A percentile compares a stretch with the other conserved stretches of the same genome.
These are phyloP conservation scores for Neopestalotiopsis rosae DNA, from an alignment of 2,329 filamentous ascomycete species.

Conservation along the genomic window DNA sequence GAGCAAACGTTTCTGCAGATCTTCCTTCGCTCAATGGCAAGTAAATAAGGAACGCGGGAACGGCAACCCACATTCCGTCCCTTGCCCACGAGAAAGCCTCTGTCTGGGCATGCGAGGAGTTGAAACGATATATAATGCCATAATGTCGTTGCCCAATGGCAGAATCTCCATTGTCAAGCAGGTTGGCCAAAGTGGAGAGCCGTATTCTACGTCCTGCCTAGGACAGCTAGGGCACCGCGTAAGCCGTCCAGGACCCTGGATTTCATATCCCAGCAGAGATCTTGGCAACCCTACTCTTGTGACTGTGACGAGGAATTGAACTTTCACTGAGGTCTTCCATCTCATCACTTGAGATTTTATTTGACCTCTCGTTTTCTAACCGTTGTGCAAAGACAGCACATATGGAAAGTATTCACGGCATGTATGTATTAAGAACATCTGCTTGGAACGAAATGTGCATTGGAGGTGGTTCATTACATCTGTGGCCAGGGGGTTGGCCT, in stretches of 20 bases:
- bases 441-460: too few relatives aligned
- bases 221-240: conserved; percentile 7
- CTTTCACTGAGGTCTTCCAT: background rate
- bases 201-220: background rate
- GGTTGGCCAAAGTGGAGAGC: background rate
- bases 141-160: background rate
- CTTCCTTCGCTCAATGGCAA: background rate
- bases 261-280: background rate
- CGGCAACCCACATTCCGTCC: background rate
- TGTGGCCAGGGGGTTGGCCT: too few relatives aligned
- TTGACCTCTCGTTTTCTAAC: background rate
- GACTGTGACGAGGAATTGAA: background rate
- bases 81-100: background rate
- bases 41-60: background rate
- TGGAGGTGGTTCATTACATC: too few relatives aligned
- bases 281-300: background rate
- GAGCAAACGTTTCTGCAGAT: background rate
- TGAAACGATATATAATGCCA: background rate
- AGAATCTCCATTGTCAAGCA: background rate
- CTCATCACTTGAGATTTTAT: background rate
- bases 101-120: background rate
- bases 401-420: background rate
- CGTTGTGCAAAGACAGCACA: too few relatives aligned
- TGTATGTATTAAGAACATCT: too few relatives aligned
- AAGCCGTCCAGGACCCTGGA: background rate